These are phyloP conservation scores for Aspergillus ostianus DNA, from an alignment of 495 filamentous ascomycete genomes.

Conservation along the genomic window DNA sequence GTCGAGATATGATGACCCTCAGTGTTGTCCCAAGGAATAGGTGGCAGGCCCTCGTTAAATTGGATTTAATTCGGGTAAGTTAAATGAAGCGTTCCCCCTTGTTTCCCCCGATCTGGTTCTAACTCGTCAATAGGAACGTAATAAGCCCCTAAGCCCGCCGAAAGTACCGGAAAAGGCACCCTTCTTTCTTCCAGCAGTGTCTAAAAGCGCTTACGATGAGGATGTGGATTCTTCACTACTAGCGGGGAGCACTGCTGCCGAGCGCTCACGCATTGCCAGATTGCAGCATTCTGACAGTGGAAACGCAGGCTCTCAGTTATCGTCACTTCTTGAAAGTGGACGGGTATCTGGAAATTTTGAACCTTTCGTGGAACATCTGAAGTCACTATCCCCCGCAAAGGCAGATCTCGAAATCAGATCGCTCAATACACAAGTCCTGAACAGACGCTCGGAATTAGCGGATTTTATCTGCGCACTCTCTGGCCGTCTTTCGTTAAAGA, in stretches of 20 bases:
- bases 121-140: constrained; percentile 57
- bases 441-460: constrained; percentile 53
- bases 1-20: constrained; percentile 76
- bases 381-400: constrained; percentile 71
- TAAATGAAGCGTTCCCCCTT: neutral
- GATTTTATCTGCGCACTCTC: constrained; percentile 78
- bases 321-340: constrained; percentile 48
- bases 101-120: constrained; percentile 8
- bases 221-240: constrained; percentile 40
- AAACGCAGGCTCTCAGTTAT: constrained; percentile 50
- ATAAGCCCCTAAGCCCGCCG: constrained; percentile 88
- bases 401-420: constrained; percentile 89
- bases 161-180: constrained; percentile 92
- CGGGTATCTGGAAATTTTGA: constrained; percentile 45
- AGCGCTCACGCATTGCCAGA: constrained; percentile 52
- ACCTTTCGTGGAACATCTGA: constrained; percentile 70
- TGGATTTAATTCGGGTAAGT: constrained; percentile 76
- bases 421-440: constrained; percentile 49
- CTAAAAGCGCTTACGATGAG: constrained; percentile 18
- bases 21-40: constrained; percentile 82
- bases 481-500: constrained; percentile 56
- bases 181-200: constrained; percentile 80
- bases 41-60: constrained; percentile 90
- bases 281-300: constrained; percentile 29
- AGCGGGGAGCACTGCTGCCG: constrained; percentile 25